Evolutionary conservation across 768 basidiomycete genomes (phyloP), one percentile per base, ranked within the genome.

Genomic region (Naematelia aurantialba): DNA sequence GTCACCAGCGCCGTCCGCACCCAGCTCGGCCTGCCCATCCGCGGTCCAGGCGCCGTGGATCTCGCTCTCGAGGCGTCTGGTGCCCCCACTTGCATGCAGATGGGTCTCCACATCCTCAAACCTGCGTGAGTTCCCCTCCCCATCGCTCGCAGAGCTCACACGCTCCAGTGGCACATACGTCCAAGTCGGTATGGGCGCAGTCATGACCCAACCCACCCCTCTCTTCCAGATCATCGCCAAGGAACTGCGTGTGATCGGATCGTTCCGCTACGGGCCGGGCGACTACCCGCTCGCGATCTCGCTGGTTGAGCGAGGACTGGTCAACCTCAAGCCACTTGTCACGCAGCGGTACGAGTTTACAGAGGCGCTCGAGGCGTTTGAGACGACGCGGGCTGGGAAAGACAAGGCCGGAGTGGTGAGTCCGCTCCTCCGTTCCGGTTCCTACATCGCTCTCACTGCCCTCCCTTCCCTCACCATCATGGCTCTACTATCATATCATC

Each of bases 31-130:
- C 11, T 84, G 91, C 61, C 79, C 83, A 51, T 88, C 87, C 61
- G 81, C 85, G 48, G 92, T 88, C 14, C 72, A n/a, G 80, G 81
- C 5, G 81, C 83, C 3, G 84, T 94, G 60, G 90, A 96, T 78
- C 80, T 94, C 30, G 86, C 92, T 57, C 80, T 96, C 48, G 93
- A 97, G 70, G 89, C 89, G 21, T 89, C 89, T 57, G 92, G 92
- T 27, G 92, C 92, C 3, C 89, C 92, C 75, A 85, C 85, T 8
- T 93, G 90, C 49, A 89, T 96, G 62, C 89, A 90, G 74, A 91
- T 88, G 30, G 89, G 83, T 11, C 79, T 91, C 60, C 82, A 83
- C 72, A 77, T 93, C 49, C 87, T 84, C 61, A 87, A 85, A 79
- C 78, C 62, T 27, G 55, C 62, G 62, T 64, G 29, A 27, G 54